Evolutionary conservation across 2,329 filamentous ascomycete genomes (phyloP), one percentile per base, ranked within the genome.

Genomic region (Ustulina deusta): DNA sequence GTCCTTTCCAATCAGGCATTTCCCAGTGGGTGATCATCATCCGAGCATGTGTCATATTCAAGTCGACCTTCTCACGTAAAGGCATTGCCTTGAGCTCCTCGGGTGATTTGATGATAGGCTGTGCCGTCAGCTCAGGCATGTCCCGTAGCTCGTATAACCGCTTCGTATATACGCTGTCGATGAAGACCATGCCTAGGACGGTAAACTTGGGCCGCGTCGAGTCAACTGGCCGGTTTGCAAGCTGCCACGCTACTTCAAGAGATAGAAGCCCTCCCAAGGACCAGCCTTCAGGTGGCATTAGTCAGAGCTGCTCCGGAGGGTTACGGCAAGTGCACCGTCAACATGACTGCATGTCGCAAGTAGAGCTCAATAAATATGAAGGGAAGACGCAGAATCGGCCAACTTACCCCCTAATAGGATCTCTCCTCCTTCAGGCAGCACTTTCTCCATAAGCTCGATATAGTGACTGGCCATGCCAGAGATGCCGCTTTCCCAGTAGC

Each of bases 401-500:
- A 38, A 65, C 65, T 68, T 22, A 78, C 77, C 86, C 2, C 86
- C 86, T 9, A 89, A 75, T 5, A 88, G 73, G 46, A 89, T 78
- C 27, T 81, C 75, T 5, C 80, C 80, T 5, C 74, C 73, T 0
- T 76, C 71, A 2, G 76, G 76, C 22, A 86, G 73, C 0, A 78
- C 74, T 25, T 75, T 69, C 34, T 79, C 80, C 65, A 89, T 82
- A 64, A 84, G 79, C 2, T 71, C 69, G 40, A 83, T 78, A 71
- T 90, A 89, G 6, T 83, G 75, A 1, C 78, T 72, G 0, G 83
- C 87, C 86, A 89, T 89, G 72, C 87, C 83, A 0, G 81, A 78
- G 11, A 90, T 74, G 3, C 86, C 85, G 36, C 85, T 86, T 0
- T 81, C 77, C 78, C 86, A 89, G 6, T 76, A 77, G 15, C 80